Percentiles rank a stretch among this genome's conserved stretches.
These are phyloP conservation scores for Alnus glutinosa DNA, from an alignment of 306 rosid species.

Conservation along the genomic window DNA sequence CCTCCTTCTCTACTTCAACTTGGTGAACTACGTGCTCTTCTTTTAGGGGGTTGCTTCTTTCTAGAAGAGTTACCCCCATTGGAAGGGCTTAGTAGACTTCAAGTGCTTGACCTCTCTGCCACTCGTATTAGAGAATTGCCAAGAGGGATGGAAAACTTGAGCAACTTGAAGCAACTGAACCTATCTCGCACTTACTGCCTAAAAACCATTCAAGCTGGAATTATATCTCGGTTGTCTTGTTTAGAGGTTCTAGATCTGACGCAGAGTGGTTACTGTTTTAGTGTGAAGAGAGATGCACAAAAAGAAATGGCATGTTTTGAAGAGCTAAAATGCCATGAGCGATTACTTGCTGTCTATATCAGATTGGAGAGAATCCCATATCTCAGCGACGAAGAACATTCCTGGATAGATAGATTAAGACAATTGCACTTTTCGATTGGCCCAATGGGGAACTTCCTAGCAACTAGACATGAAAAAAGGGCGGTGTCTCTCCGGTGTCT, in stretches of 20 bases:
- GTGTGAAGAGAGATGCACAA: not conserved
- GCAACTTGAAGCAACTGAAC: slow-evolving; percentile 16
- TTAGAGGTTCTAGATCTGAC: slow-evolving; percentile 25
- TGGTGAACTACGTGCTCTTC: slow-evolving; percentile 14
- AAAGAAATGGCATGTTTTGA: slow-evolving; percentile 7
- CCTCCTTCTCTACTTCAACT: slow-evolving; percentile 15
- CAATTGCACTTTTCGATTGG: slow-evolving; percentile 10
- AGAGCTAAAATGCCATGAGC: slow-evolving; percentile 18
- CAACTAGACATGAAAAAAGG: not conserved
- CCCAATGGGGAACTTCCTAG: not conserved
- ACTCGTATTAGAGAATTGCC: slow-evolving; percentile 22
- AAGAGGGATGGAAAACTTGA: slow-evolving; percentile 13
- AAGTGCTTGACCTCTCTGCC: slow-evolving; percentile 13
- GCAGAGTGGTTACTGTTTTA: slow-evolving; percentile 1
- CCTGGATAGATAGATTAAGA: slow-evolving; percentile 11
- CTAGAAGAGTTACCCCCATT: slow-evolving; percentile 18
- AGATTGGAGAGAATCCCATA: slow-evolving; percentile 15
- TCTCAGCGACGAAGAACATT: not conserved
- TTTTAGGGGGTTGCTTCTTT: slow-evolving; percentile 5
- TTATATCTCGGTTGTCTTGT: slow-evolving; percentile 19
- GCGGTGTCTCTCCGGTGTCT: no score
- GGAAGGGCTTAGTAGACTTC: slow-evolving; percentile 17
- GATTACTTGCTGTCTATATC: slow-evolving; percentile 1
- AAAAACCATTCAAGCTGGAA: not conserved
- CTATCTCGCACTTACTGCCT: slow-evolving; percentile 20